Conservation (phyloP, 257 asterid species). For the Penstemon barbatus region DNA sequence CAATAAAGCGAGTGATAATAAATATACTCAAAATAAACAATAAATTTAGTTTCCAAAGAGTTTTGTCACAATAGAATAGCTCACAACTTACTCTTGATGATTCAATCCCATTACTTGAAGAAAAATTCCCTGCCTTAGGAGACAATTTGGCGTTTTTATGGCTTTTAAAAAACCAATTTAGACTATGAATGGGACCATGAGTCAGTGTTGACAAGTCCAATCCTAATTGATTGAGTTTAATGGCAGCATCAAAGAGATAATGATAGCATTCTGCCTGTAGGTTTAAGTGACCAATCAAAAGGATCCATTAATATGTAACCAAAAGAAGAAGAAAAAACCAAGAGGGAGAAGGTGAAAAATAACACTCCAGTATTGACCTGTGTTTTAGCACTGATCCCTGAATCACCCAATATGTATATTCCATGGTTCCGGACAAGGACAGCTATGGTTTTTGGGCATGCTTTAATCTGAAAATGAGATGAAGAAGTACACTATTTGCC, state of each 20-base stretch:
- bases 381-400: slow-evolving; percentile 96
- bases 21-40: slow-evolving; percentile 18
- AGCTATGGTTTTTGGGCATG: slow-evolving; percentile 87
- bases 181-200: slow-evolving; percentile 62
- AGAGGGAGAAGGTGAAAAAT: not conserved
- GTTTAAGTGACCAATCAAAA: slow-evolving; percentile 25
- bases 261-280: slow-evolving; percentile 93
- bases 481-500: slow-evolving; percentile 4
- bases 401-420: slow-evolving; percentile 87
- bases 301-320: not conserved
- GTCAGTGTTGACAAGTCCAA: slow-evolving; percentile 81
- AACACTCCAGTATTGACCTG: slow-evolving; percentile 47
- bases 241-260: slow-evolving; percentile 96
- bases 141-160: slow-evolving; percentile 22
- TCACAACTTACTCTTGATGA: slow-evolving; percentile 57
- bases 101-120: slow-evolving; percentile 37
- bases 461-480: slow-evolving; percentile 57
- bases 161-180: slow-evolving; percentile 34
- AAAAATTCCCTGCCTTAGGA: slow-evolving; percentile 7
- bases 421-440: slow-evolving; percentile 96
- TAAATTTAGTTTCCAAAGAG: not conserved
- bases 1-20: slow-evolving; percentile 8
- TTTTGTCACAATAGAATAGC: slow-evolving; percentile 17
- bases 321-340: not conserved
- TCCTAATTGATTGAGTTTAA: slow-evolving; percentile 90